Evolutionary conservation across 2,329 filamentous ascomycete genomes (phyloP), one percentile per base, ranked within the genome.

Genomic region (Botryosphaeria dothidea): DNA sequence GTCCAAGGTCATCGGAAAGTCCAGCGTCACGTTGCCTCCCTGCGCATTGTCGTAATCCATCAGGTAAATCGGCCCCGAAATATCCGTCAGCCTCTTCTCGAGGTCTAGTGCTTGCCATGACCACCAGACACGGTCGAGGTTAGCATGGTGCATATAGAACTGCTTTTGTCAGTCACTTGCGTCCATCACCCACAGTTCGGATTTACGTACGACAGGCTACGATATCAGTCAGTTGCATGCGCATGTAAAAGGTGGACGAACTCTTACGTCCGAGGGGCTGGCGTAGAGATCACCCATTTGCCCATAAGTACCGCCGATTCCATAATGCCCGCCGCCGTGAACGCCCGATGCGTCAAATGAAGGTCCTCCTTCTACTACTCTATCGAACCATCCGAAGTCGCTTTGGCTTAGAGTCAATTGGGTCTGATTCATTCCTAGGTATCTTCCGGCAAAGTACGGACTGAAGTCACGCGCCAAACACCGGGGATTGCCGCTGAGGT

Each of bases 41-140:
- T 52, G 41, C 25, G 49, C 52, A 17, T 65, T 58, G 57, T 34
- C 27, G 38, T 65, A 67, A 31, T 67, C 66, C 48, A 65, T 62
- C 19, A 62, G 62, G 23, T 62, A 25, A 4, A 65, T 62, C 5
- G 62, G 65, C 3, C 62, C 65, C 45, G 73, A 71, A 15, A 66
- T 62, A 34, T 66, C 62, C 13, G 34, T 36, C 25, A 65, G 54
- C 15, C 82, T 74, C 15, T 72, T 72, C 49, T 70, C 68, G 41
- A 75, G 69, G 48, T 83, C 77, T 60, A 79, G 69, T 63, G 79
- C 81, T 71, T 85, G 82, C 83, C 83, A 85, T 13, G 80, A 81
- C 80, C 80, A 83, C 73, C 77, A 85, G 4, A 77, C 69, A 2
- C 81, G 75, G 68, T 84, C 83, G 27, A 84, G 79, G 71, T 79